phyloP scores from a whole-genome alignment of 768 basidiomycete species.

The Mrakia frigida region DNA sequence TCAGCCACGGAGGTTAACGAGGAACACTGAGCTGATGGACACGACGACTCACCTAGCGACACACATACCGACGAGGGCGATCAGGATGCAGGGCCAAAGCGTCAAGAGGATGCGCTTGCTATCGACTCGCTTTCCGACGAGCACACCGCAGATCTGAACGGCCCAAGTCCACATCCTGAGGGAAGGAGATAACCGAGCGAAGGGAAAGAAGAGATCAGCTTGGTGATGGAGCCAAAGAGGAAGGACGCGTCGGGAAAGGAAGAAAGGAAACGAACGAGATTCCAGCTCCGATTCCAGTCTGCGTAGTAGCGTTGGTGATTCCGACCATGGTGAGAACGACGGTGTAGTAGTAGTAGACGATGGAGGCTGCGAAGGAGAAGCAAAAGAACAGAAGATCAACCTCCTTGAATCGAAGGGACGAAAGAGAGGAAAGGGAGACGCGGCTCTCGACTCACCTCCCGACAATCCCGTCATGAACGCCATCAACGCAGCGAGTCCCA shows the following conservation, averaged over 20 bases:
- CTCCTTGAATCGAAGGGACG: too few relatives aligned
- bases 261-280: constrained; percentile 12
- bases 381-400: background rate
- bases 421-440: background rate
- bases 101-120: constrained; percentile 42
- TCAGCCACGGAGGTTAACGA: background rate
- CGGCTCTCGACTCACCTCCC: constrained; percentile 18
- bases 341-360: constrained; percentile 45
- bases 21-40: background rate
- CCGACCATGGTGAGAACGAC: constrained; percentile 38
- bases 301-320: constrained; percentile 43
- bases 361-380: constrained; percentile 34
- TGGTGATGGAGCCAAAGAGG: background rate
- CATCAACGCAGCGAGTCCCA: constrained; percentile 43
- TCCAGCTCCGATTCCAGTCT: constrained; percentile 47
- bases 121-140: constrained; percentile 41
- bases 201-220: background rate
- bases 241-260: background rate
- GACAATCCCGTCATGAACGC: constrained; percentile 40
- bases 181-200: background rate
- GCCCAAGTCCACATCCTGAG: constrained; percentile 44
- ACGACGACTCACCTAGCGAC: constrained; percentile 35
- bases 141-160: constrained; percentile 42
- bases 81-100: constrained; percentile 42
- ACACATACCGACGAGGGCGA: constrained; percentile 41